phyloP scores from a whole-genome alignment of 352 stramenopile species.

The Bremia lactucae region DNA sequence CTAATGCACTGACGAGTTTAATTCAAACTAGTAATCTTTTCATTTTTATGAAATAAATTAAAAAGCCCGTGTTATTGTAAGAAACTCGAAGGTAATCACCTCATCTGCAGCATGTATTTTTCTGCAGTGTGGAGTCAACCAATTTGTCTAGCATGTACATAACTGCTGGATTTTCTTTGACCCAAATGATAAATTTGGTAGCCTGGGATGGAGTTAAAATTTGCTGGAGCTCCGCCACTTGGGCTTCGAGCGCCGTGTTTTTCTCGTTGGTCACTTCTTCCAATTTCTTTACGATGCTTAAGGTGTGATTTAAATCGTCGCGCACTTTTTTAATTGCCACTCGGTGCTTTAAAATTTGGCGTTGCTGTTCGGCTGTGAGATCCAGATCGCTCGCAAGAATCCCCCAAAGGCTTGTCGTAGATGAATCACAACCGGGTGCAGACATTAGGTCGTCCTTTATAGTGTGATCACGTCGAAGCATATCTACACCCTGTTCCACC shows the following conservation, averaged over 20 bases:
- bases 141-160: conserved; percentile 84
- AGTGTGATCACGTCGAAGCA: conserved; percentile 47
- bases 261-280: conserved; percentile 66
- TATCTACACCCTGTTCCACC: conserved; percentile 56
- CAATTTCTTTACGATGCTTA: conserved; percentile 59
- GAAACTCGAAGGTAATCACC: too few relatives aligned
- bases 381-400: conserved; percentile 60
- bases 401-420: conserved; percentile 57
- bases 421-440: conserved; percentile 33
- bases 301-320: conserved; percentile 58
- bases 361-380: conserved; percentile 60
- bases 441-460: conserved; percentile 48
- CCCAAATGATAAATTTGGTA: conserved; percentile 82
- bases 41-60: too few relatives aligned
- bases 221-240: conserved; percentile 56
- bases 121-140: conserved; percentile 51
- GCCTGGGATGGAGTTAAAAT: conserved; percentile 69
- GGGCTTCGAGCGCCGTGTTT: conserved; percentile 62
- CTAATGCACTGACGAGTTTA: too few relatives aligned
- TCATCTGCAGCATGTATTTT: too few relatives aligned
- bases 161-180: conserved; percentile 77
- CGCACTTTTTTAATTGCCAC: conserved; percentile 50
- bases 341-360: conserved; percentile 48
- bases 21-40: too few relatives aligned
- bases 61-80: too few relatives aligned